Base-by-base conservation (phyloP, 495 filamentous ascomycete genomes). In the Aspergillus affinis region DNA sequence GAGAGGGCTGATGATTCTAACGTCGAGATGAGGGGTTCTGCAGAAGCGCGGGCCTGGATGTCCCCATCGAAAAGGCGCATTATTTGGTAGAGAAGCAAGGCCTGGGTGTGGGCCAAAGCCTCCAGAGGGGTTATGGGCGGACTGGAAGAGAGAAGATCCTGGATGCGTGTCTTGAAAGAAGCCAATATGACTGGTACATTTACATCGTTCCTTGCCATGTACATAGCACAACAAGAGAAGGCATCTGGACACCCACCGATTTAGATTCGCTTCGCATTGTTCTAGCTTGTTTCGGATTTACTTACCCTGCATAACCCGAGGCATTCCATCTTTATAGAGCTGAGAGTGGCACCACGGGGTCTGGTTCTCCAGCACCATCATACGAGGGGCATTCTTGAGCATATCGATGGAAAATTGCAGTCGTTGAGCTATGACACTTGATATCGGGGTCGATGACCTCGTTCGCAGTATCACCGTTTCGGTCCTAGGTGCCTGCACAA, bases 31-130 rank as follows among this genome's bases (percentile, higher is more conserved):
- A 77, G 64, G 19, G 64, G 50, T 55, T 84, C 82, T 19, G 81
- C 78, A 21, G 76, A 64, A 2, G 74, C 71, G 7, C 78, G 75
- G 49, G 77, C 74, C 32, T 78, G 73, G 51, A 85, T 76, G 63
- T 85, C 79, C 27, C 80, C 81, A 62, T 86, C 83, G 61, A 85
- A 84, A 18, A 88, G 71, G 12, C 79, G 74, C 59, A 86, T 82
- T 50, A 85, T 75, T 57, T 69, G 62, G 50, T 73, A 65, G 46
- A 74, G 32, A 60, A 78, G 61, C 56, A 80, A 54, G 59, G 76
- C 61, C 32, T 77, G 69, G 20, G 70, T 54, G 48, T 63, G 65
- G 7, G 75, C 72, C 17, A 78, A 59, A 15, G 65, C 41, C 8
- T 74, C 72, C 0, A 59, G 54, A 3, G 65, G 61, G 2, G 62